These are phyloP conservation scores for Trametes gibbosa DNA, from an alignment of 768 basidiomycete genomes.

Conservation along the genomic window DNA sequence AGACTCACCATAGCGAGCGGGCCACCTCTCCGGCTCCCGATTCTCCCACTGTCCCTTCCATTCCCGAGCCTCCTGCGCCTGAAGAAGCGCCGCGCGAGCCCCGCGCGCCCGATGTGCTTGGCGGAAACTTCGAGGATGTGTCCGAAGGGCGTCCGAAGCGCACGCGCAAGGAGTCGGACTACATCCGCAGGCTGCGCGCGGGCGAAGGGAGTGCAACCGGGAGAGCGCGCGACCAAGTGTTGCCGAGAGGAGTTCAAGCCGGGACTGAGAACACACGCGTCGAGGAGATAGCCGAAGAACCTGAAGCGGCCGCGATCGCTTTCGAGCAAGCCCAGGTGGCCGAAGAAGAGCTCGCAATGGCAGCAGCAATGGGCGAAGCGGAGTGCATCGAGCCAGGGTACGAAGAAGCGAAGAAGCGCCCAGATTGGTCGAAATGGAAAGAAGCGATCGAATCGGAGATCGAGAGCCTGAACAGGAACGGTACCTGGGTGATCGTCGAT, in stretches of 20 bases:
- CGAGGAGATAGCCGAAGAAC: not conserved
- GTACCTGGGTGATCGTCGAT: slow-evolving; percentile 12
- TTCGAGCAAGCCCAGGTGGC: not conserved
- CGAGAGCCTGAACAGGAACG: not conserved
- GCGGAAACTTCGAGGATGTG: not conserved
- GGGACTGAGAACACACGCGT: not conserved
- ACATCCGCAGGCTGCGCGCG: not conserved
- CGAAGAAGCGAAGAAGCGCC: slow-evolving; percentile 7
- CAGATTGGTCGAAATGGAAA: slow-evolving; percentile 17
- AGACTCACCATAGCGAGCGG: not conserved
- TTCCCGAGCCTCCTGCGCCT: not conserved
- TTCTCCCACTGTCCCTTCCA: not conserved
- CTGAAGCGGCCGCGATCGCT: not conserved
- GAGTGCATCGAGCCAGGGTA: slow-evolving; percentile 3
- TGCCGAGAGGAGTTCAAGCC: slow-evolving; percentile 1
- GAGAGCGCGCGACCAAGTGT: not conserved
- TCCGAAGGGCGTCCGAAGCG: not conserved
- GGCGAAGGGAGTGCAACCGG: not conserved
- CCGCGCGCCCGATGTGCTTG: not conserved
- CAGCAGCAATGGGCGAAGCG: not conserved
- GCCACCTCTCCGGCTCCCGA: not conserved
- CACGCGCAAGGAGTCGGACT: slow-evolving; percentile 5
- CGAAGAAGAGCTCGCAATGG: not conserved
- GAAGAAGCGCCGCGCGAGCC: not conserved
- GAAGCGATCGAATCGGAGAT: slow-evolving; percentile 12